Base-by-base conservation (phyloP, 768 basidiomycete genomes). In the Collybia sp. region DNA sequence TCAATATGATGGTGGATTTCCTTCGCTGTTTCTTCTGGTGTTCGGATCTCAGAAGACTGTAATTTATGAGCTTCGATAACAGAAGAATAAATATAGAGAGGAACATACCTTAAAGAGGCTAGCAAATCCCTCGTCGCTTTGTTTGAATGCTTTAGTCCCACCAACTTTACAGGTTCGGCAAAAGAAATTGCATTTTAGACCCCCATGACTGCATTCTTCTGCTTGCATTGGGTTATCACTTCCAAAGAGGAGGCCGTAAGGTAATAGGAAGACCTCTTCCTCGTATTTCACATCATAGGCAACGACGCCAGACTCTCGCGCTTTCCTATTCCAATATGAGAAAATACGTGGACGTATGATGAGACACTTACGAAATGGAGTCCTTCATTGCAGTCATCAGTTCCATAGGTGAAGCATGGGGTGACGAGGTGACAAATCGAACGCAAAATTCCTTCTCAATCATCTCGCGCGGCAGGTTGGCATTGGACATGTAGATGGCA, bases 141-240 rank as follows among this genome's bases (percentile, higher is more conserved):
- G 44, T 38, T 67, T 67, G 31, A 55, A 49, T 0, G 12, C 54
- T 5, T 46, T 36, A 0, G 52, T 62, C 1, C 67, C 59, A 0
- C 67, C 59, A 2, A 59, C 61, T 6, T 63, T 45, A 36, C 68
- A 70, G 2, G 51, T 59, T 1, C 51, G 53, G 17, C 68, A 70
- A 30, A 67, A 55, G 34, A 51, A 58, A 10, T 68, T 70, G 9
- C 59, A 58, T 11, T 44, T 56, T 0, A 68, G 40, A 0, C 67
- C 63, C 3, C 50, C 54, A 6, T 68, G 65, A 18, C 61, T 63
- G 37, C 62, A 68, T 2, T 60, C 53, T 34, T 69, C 62, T 0
- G 66, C 58, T 16, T 67, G 68, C 68, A 68, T 67, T 0, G 61
- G 67, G 19, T 69, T 70, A 45, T 70, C 58, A 1, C 63, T 54